Percentiles rank a stretch among this genome's conserved stretches.
phyloP scores from a whole-genome alignment of 306 rosid species.

The Pueraria montana region DNA sequence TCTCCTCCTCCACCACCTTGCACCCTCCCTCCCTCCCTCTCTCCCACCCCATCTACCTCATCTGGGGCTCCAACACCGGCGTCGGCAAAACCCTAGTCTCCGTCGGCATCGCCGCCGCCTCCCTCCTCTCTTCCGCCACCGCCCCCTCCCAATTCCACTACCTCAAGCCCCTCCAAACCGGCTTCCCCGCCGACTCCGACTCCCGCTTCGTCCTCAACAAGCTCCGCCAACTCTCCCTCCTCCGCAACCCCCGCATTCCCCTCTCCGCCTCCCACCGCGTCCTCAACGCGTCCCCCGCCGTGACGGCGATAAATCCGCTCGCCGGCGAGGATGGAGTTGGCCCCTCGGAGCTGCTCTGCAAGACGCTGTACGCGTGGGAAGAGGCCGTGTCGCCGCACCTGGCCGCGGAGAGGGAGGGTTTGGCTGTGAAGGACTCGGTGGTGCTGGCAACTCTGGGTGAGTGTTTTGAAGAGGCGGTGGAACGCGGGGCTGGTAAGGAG shows the following conservation, averaged over 20 bases:
- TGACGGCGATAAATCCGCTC: background rate
- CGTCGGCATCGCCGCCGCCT: conserved; percentile 82
- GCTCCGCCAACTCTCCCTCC: conserved; percentile 57
- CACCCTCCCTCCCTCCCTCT: conserved; percentile 63
- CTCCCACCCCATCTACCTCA: conserved; percentile 78
- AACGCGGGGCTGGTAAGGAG: conserved; percentile 49
- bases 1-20: conserved; percentile 46
- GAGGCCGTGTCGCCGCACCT: conserved; percentile 91
- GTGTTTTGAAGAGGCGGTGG: conserved; percentile 60
- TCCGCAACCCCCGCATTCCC: conserved; percentile 47
- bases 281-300: conserved; percentile 66
- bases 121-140: conserved; percentile 56
- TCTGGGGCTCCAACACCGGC: conserved; percentile 92
- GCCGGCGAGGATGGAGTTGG: conserved; percentile 10
- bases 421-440: conserved; percentile 63
- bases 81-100: conserved; percentile 97
- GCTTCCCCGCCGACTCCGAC: conserved; percentile 90
- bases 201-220: conserved; percentile 76
- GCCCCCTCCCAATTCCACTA: conserved; percentile 67
- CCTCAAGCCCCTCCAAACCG: conserved; percentile 93
- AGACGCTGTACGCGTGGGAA: conserved; percentile 90
- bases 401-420: conserved; percentile 83
- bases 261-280: conserved; percentile 67
- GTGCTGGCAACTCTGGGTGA: conserved; percentile 60
- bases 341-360: conserved; percentile 68